Base-by-base conservation (phyloP, 371 early-diverging fungal species). In the Chytridium lagenaria region DNA sequence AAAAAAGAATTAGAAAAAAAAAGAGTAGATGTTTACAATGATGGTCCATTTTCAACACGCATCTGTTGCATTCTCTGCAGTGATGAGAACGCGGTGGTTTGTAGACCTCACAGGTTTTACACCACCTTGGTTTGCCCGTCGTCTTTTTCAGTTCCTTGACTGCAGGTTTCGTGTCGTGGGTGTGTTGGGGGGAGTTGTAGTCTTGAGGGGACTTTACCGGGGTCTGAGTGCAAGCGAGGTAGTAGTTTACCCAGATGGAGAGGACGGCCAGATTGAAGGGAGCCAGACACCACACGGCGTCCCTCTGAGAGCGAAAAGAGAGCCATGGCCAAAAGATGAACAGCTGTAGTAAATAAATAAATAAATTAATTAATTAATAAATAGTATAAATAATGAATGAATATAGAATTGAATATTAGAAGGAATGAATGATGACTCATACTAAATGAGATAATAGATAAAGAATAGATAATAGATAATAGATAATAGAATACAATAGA, bases 61-160 rank as follows among this genome's bases (percentile, higher is more conserved):
- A 98, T 31, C 83, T 76, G 63, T 92, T 89, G 80, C 97, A 96
- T 50, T 90, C 91, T 55, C 90, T 89, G 79, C 96, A 97, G 77
- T 97, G 98, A 76, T 97, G 98, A 19, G 92, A 87, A 67, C 98
- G 87, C 73, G 94, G 95, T 12, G 98, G 95, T 80, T 95, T 97
- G 34, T 89, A 91, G 5, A 84, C 51, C 68, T 84, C 77, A 79
- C 92, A 92, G 67, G 86, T 89, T 68, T 86, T 78, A 78, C 91
- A 91, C 77, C 78, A 79, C 22, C 84, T 50, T 23, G 73, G 77
- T 51, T 65, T 73, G 22, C 34, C 71, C 28, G 39, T 52, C 10
- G 36, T 64, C 44, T 64, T 89, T 79, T 93, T 92, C 31, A 92
- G 85, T 85, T 93, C 92, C 30, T 88, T 55, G 55, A 81, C 84